Conservation (phyloP, 139 green algal genomes). For the Chlamydomonas sp. region DNA sequence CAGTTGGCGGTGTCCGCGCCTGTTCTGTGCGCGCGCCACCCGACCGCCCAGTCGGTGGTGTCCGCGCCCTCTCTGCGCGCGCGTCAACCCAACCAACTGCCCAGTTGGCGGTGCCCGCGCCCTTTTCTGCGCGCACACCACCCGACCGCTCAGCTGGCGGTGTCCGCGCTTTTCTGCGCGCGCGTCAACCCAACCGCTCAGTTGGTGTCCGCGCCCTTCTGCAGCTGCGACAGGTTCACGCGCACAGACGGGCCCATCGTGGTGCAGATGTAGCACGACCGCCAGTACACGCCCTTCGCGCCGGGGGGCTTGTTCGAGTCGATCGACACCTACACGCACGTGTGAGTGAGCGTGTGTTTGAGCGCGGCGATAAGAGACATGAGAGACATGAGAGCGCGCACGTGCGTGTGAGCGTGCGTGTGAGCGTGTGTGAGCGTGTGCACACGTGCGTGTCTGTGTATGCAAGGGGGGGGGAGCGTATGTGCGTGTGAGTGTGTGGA, state of each 20-base stretch:
- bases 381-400: no score
- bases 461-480: neutral
- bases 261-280: conserved; percentile 82
- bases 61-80: no score
- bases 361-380: neutral
- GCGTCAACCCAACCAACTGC: no score
- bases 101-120: no score
- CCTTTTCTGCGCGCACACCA: no score
- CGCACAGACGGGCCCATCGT: conserved; percentile 91
- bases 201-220: no score
- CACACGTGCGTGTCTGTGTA: neutral
- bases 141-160: no score
- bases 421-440: conserved; percentile 4
- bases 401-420: conserved; percentile 3
- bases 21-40: no score
- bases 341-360: neutral
- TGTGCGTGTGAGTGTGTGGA: neutral
- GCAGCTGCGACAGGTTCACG: conserved; percentile 58
- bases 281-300: conserved; percentile 98
- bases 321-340: conserved; percentile 10
- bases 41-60: no score
- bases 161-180: no score
- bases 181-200: no score
- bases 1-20: no score
- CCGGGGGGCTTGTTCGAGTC: conserved; percentile 79